Evolutionary conservation across 768 basidiomycete genomes (phyloP).

Genomic region (Mycena olivaceomarginata): DNA sequence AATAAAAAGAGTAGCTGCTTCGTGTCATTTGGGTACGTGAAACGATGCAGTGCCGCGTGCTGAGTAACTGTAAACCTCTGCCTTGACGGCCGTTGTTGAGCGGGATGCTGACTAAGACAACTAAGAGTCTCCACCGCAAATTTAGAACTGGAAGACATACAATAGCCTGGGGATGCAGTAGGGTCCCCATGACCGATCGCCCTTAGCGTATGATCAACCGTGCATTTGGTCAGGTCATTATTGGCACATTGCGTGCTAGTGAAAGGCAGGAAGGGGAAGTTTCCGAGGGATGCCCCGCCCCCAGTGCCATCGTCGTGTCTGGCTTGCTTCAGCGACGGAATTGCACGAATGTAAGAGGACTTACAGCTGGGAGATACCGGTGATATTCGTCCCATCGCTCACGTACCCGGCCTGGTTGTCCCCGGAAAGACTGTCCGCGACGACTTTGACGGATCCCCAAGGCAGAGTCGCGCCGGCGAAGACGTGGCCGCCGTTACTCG

Average conservation of each 20-base stretch:
- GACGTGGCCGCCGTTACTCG: slow-evolving; percentile 63
- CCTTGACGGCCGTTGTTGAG: slow-evolving; percentile 63
- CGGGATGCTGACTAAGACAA: slow-evolving; percentile 44
- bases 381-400: slow-evolving; percentile 40
- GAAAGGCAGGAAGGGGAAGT: slow-evolving; percentile 34
- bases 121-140: background rate
- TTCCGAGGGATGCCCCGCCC: slow-evolving; percentile 36
- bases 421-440: slow-evolving; percentile 55
- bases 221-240: slow-evolving; percentile 40
- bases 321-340: slow-evolving; percentile 6
- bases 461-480: slow-evolving; percentile 63
- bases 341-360: background rate
- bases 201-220: slow-evolving; percentile 14
- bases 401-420: slow-evolving; percentile 46
- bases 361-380: slow-evolving; percentile 43
- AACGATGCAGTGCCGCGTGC: slow-evolving; percentile 64
- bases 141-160: slow-evolving; percentile 14
- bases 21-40: slow-evolving; percentile 63
- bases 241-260: slow-evolving; percentile 29
- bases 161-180: slow-evolving; percentile 43
- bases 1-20: slow-evolving; percentile 49
- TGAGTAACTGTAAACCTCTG: slow-evolving; percentile 68
- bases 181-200: slow-evolving; percentile 37
- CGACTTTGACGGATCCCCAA: slow-evolving; percentile 64
- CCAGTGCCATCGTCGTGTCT: slow-evolving; percentile 41